These are phyloP conservation scores for Cladosporium sp. DNA, from an alignment of 2,329 filamentous ascomycete species.

Conservation along the genomic window DNA sequence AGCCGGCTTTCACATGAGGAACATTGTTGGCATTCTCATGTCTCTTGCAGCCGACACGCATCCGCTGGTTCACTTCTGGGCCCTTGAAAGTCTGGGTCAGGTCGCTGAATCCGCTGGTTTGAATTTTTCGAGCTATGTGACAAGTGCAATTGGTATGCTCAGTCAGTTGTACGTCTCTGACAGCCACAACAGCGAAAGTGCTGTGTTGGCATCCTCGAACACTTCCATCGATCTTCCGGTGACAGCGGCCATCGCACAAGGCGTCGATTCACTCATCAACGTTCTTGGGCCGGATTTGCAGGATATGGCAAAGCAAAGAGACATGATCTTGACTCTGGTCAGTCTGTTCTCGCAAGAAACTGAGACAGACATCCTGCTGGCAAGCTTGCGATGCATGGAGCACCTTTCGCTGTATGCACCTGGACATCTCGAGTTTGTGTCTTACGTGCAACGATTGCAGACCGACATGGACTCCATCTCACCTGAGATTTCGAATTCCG, in stretches of 20 bases:
- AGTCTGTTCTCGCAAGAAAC: constrained; percentile 74
- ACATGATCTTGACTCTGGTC: constrained; percentile 85
- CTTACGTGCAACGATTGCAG: constrained; percentile 82
- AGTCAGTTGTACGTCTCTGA: constrained; percentile 91
- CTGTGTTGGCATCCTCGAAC: constrained; percentile 81
- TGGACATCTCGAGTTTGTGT: constrained; percentile 76
- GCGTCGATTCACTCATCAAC: constrained; percentile 93
- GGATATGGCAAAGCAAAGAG: constrained; percentile 85
- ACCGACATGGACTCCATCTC: constrained; percentile 70
- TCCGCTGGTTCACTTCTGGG: constrained; percentile 94
- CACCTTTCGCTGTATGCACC: constrained; percentile 91
- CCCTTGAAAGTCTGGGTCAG: constrained; percentile 79
- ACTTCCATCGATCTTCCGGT: constrained; percentile 84
- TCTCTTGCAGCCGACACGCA: constrained; percentile 95
- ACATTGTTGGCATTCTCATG: constrained; percentile 97
- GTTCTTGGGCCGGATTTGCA: constrained; percentile 94
- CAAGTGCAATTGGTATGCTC: constrained; percentile 87
- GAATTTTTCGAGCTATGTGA: constrained; percentile 87
- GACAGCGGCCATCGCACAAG: constrained; percentile 77
- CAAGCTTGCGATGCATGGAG: constrained; percentile 80
- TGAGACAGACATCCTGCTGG: constrained; percentile 67
- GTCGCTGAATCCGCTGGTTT: constrained; percentile 91
- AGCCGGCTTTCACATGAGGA: constrained; percentile 92
- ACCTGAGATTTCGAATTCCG: constrained; percentile 70
- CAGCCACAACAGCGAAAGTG: constrained; percentile 82